Conservation (phyloP, 139 green algal species). For the Tetraselmis striata region DNA sequence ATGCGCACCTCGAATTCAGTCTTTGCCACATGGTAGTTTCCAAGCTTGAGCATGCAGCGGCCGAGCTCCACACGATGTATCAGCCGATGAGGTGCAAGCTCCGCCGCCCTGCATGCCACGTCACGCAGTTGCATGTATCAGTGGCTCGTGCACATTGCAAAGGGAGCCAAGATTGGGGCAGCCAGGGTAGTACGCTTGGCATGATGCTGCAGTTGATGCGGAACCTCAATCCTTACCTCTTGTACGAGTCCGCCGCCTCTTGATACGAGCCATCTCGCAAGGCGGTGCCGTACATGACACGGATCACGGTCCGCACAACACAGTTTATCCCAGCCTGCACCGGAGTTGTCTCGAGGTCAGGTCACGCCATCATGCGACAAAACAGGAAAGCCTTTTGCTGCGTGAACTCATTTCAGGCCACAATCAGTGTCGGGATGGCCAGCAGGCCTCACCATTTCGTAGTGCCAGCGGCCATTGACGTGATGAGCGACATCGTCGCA, state of each 20-base stretch:
- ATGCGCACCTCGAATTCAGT: background rate
- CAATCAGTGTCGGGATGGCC: background rate
- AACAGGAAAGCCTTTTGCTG: too few species aligned
- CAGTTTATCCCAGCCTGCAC: background rate
- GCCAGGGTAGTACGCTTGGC: too few species aligned
- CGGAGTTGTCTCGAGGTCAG: too few species aligned
- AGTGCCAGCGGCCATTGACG: background rate
- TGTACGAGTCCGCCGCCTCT: background rate
- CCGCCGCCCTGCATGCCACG: background rate
- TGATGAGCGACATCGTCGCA: background rate
- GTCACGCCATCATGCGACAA: too few species aligned
- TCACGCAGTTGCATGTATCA: too few species aligned
- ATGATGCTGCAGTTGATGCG: too few species aligned
- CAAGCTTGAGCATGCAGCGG: background rate
- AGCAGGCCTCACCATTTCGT: background rate
- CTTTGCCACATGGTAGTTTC: background rate
- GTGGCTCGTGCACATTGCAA: too few species aligned
- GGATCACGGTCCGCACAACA: background rate
- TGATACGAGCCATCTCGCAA: background rate
- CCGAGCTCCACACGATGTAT: background rate
- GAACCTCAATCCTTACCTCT: too few species aligned
- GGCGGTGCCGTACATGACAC: background rate
- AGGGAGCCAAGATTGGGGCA: too few species aligned
- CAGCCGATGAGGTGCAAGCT: background rate
- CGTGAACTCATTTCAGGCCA: too few species aligned